Base-by-base conservation (phyloP, 768 basidiomycete species). In the Mycena indigotica region DNA sequence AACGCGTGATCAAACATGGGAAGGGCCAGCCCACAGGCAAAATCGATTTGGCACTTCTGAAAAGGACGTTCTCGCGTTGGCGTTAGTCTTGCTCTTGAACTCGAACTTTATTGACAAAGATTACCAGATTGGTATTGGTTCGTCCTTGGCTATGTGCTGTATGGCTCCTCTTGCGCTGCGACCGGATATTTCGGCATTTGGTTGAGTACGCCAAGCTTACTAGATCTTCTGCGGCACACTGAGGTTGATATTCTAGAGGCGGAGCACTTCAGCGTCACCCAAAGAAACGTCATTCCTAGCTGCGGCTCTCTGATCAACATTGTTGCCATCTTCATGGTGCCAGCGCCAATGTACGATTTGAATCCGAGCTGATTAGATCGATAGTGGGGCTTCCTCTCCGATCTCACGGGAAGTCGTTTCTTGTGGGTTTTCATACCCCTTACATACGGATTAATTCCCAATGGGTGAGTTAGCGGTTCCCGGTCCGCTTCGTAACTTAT, bases 381-480 rank as follows among this genome's bases (percentile, higher is more conserved):
- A 6, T 28, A 63, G 62, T 68, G 67, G 67, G 67, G 67, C 15
- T 64, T 68, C 48, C 62, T 66, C 17, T 64, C 66, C 26, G 67
- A 68, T 30, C 55, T 68, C 12, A 66, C 66, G 3, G 66, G 67
- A 0, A 67, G 66, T 25, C 57, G 67, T 13, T 68, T 68, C 55
- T 55, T 50, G 8, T 68, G 66, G 57, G 64, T 68, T 0, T 66
- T 68, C 50, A 62, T 66, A 24, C 67, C 67, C 1, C 54, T 68
- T 2, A 64, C 56, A 24, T 60, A 60, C 39, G 51, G 62, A 8
- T 41, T 63, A 40, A 57, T 63, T 52, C 62, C 57, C 12, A 53
- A 58, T 38, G 56, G 50, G 54, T 58, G 28, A 1, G 61, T 53
- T 28, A 6, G 44, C 21, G 21, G 44, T 19, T 23, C 26, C 38